phyloP scores from a whole-genome alignment of 2,329 filamentous ascomycete species.

The Diaporthe velutina region DNA sequence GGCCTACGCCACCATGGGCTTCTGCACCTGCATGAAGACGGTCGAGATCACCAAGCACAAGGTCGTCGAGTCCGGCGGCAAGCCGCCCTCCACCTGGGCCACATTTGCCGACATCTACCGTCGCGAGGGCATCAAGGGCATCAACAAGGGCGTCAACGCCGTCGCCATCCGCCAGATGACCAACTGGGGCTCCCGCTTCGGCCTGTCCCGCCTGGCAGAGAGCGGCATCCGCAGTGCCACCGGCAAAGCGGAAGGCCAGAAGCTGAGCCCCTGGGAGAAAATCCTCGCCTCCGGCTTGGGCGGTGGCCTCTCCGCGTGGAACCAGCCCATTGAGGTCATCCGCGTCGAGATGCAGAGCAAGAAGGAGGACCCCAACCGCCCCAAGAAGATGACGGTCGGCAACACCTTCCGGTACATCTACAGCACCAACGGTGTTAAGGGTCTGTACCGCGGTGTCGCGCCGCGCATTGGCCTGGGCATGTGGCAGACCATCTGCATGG shows the following conservation, averaged over 20 bases:
- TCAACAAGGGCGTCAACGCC: conserved; percentile 99
- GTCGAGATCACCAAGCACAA: conserved; percentile 99
- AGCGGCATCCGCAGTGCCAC: conserved; percentile 84
- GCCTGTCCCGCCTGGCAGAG: conserved; percentile 92
- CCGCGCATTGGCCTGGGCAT: conserved; percentile 95
- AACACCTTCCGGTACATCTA: conserved; percentile 93
- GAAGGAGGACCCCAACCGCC: conserved; percentile 96
- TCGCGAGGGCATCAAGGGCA: conserved; percentile 91
- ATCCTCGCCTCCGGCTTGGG: conserved; percentile 87
- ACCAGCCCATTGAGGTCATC: conserved; percentile 99
- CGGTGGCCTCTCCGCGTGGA: conserved; percentile 97
- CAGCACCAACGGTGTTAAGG: conserved; percentile 85
- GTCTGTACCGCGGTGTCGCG: conserved; percentile 94
- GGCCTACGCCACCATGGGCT: conserved; percentile 99
- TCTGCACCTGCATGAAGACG: conserved; percentile 99
- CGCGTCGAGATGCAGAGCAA: conserved; percentile 99
- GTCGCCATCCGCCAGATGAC: conserved; percentile 99
- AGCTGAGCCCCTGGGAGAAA: conserved; percentile 87
- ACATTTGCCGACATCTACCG: conserved; percentile 99
- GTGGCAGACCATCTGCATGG: conserved; percentile 99
- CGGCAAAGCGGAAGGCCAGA: conserved; percentile 83
- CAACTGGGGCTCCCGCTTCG: conserved; percentile 98
- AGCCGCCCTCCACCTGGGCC: conserved; percentile 89
- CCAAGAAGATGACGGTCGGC: conserved; percentile 98
- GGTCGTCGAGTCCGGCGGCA: conserved; percentile 83